A percentile compares a stretch with the other conserved stretches of the same genome.
These are phyloP conservation scores for Naematelia encephala DNA, from an alignment of 768 basidiomycete genomes.

Conservation along the genomic window DNA sequence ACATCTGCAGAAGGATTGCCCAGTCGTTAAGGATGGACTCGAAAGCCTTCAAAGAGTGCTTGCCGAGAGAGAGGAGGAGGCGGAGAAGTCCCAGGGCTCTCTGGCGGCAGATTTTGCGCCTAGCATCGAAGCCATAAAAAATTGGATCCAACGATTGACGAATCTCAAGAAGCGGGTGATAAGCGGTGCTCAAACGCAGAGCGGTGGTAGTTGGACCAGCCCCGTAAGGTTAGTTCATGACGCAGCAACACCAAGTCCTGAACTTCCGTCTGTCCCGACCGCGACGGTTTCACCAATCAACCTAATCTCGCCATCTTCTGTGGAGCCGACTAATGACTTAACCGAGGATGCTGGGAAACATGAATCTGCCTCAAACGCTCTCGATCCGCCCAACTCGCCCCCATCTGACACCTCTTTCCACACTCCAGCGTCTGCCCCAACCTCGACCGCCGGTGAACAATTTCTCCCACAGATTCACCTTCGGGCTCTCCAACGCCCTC, in stretches of 20 bases:
- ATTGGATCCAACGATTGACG: constrained; percentile 22
- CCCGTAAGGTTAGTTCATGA: neutral
- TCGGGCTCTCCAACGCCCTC: constrained; percentile 13
- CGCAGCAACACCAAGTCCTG: neutral
- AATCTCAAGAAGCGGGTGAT: constrained; percentile 14
- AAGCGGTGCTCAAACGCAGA: neutral
- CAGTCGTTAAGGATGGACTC: constrained; percentile 20
- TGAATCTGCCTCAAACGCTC: neutral
- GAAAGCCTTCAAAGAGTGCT: constrained; percentile 12
- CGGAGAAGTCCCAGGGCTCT: neutral
- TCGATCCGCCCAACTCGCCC: neutral
- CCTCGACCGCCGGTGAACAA: neutral
- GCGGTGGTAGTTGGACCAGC: neutral
- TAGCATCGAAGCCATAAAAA: constrained; percentile 19
- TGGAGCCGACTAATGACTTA: neutral
- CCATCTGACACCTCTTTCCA: neutral
- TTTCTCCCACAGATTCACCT: constrained; percentile 22
- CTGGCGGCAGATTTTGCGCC: neutral
- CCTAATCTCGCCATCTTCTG: neutral
- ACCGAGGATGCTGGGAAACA: neutral
- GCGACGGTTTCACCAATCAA: neutral
- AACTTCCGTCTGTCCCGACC: neutral
- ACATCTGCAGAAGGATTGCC: constrained; percentile 37
- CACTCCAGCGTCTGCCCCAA: neutral
- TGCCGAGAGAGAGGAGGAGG: constrained; percentile 9